Base-by-base conservation (phyloP, 768 basidiomycete genomes). In the Kwoniella sp. region DNA sequence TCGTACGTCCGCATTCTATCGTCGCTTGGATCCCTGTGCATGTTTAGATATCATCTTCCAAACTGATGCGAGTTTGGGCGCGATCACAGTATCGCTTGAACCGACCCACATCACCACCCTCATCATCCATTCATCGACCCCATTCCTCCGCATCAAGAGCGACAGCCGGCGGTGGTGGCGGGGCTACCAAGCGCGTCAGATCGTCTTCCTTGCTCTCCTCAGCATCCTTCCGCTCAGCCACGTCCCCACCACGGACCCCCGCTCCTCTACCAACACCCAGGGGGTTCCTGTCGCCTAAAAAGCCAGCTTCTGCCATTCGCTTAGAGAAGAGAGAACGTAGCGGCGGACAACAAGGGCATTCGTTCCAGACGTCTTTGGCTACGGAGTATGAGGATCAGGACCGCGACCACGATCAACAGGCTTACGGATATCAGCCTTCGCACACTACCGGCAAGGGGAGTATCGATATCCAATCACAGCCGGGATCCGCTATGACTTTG, bases 221-320 rank as follows among this genome's bases (percentile, higher is more conserved):
- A 44, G 40, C 40, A 4, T 44, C 40, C 3, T 44, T 44, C 17
- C 40, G 40, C 40, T 19, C 25, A 37, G 48, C 66, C 9, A 58
- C 55, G 19, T 67, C 69, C 4, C 63, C 66, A 33, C 30, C 58
- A 5, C 64, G 68, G 17, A 58, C 37, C 2, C 21, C 65, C 24
- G 57, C 64, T 2, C 68, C 70, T 0, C 60, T 72, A 40, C 75
- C 69, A 3, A 70, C 63, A 13, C 69, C 71, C n/a, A 59, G 58
- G 29, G 71, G 57, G 2, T 72, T 68, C 44, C 49, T 69, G 13
- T 62, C 59, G n/a, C 73, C 71, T 7, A 74, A 71, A 50, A 74
- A 77, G 56, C 69, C 73, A 1, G 57, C 53, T 46, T 63, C 69
- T 8, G 75, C 69, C 2, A 55, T 76, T 9, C 33, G 65, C 37